Base-by-base conservation (phyloP, 2,329 filamentous ascomycete species). In the Aspergillus puulaauensis region DNA sequence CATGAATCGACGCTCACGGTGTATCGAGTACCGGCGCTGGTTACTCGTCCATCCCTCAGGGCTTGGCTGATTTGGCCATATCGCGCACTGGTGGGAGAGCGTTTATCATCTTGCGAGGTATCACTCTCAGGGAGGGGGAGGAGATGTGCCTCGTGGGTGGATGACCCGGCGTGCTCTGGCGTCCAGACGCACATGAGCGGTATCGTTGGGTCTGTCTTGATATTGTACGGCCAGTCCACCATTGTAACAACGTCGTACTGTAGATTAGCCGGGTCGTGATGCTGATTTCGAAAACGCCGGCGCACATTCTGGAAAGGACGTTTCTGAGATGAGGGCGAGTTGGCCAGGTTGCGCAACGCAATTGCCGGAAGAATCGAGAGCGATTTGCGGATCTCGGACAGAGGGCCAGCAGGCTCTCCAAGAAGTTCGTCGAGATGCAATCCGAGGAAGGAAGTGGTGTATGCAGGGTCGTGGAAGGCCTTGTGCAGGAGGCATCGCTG, bases 391-490 rank as follows among this genome's bases (percentile, higher is more conserved):
- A 55, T n/a, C 19, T 55, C 44, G 6, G 24, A 1, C 4, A 49
- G n/a, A 17, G 24, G 24, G 4, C 23, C 11, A 6, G 7, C 12
- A 6, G 53, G 53, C 11, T 43, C 44, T 19, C 64, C 59, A 0
- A 77, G 64, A n/a, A 72, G 62, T 3, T 62, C 52, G 2, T 63
- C 40, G 3, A 71, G 21, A 46, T 73, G 56, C 0, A 58, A 53
- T 0, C 65, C 65, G 19, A 74, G 71, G 43, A 74, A 70, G 0
- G 67, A 67, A 2, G 71, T 74, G 0, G 70, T 73, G 50, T 74
- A 74, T 4, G 63, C 64, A 11, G 62, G 73, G 43, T 91, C 89
- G 83, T 55, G 63, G 48, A 72, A 72, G 2, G 50, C 64, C 2
- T 45, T 8, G 21, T 67, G 64, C 24, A 65, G 31, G 5, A 72